Evolutionary conservation across 257 asterid species (phyloP).

Genomic region (Primulina huaijiensis): DNA sequence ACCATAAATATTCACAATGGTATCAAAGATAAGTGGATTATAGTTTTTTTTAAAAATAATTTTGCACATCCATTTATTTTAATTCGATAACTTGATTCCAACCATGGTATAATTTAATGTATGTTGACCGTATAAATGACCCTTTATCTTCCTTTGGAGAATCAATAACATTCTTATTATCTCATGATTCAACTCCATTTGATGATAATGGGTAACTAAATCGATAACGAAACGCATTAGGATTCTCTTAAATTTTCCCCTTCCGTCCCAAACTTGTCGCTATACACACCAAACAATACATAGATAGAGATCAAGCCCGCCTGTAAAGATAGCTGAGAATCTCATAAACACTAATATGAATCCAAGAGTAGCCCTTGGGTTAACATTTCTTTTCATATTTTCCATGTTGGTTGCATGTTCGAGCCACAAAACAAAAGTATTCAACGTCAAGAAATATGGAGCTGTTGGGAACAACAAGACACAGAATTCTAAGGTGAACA

Average conservation of each 20-base stretch:
- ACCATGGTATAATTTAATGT: neutral
- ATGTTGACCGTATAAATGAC: neutral
- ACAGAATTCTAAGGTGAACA: conserved; percentile 22
- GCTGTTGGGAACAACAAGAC: conserved; percentile 26
- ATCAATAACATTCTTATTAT: too few species aligned
- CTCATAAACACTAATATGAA: conserved; percentile 14
- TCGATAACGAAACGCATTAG: neutral
- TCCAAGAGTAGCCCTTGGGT: conserved; percentile 16
- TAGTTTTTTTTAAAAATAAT: too few species aligned
- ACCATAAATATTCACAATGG: too few species aligned
- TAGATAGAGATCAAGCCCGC: neutral
- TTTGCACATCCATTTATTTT: too few species aligned
- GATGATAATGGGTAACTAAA: neutral
- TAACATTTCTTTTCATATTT: conserved; percentile 1
- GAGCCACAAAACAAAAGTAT: conserved; percentile 14
- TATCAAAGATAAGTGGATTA: too few species aligned
- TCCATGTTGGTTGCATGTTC: neutral
- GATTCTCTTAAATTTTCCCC: neutral
- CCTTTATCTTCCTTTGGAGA: too few species aligned
- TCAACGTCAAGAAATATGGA: conserved; percentile 20
- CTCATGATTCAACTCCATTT: neutral
- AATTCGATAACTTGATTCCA: too few species aligned
- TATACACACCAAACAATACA: too few species aligned
- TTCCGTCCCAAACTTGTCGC: neutral
- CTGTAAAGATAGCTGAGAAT: too few species aligned